Evolutionary conservation across 2,329 filamentous ascomycete species (phyloP), one percentile per base, ranked within the genome.

Genomic region (Lachnellula suecica): DNA sequence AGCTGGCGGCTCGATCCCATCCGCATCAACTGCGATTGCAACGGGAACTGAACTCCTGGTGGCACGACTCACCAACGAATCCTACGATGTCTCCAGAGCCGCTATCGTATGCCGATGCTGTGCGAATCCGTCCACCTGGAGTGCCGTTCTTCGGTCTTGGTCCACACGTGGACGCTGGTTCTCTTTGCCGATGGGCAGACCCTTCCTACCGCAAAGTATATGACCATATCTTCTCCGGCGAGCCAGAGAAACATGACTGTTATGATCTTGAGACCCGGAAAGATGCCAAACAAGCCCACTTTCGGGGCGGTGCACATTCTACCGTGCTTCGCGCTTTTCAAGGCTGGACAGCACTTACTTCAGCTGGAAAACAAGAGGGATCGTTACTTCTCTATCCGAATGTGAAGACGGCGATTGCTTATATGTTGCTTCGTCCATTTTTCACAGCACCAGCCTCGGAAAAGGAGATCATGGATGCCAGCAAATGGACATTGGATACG

Each of bases 101-200:
- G 0, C 53, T 75, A 31, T 63, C 68, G 2, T 75, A 74, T 54
- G 62, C 65, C n/a, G 72, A 76, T 47, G 70, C 62, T 4, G 56
- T 71, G 2, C 70, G 73, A 13, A 68, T 71, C 50, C 66, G 73
- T 9, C 65, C 70, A 4, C 70, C 71, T 4, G 64, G 67, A 19
- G 65, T 71, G 25, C 56, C 60, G 1, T 75, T 75, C 53, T 65
- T 67, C 8, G 71, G 72, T 6, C 63, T 75, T 1, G 72, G 73
- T 2, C 72, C 72, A 22, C 73, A 75, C 50, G 73, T 75, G 38
- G 72, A 75, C 54, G 72, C 71, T 1, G 72, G 72, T 19, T 72
- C 69, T 52, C 63, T 76, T 24, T 70, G 65, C 49, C 71, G 73
- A 13, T 75, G 72, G 73, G 71, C 69, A 3, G 71, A 74, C 31